Percentiles rank a stretch among this genome's conserved stretches.
Evolutionary conservation across 2,329 filamentous ascomycete species (phyloP).

Genomic region (Ciborinia camelliae): DNA sequence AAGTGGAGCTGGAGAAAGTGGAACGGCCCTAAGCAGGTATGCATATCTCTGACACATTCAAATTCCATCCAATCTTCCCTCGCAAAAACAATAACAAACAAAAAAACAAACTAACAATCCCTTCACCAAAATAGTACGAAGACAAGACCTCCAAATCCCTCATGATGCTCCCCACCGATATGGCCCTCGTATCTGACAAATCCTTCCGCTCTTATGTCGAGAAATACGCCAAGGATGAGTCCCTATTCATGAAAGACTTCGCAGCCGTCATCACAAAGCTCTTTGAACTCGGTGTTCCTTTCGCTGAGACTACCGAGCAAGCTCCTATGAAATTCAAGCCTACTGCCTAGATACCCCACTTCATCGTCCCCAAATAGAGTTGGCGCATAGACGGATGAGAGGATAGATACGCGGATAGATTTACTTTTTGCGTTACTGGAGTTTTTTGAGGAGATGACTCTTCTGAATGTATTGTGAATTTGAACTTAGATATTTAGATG

Average conservation of each 20-base stretch:
- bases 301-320: conserved; percentile 60
- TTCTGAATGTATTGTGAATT: not conserved
- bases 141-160: conserved; percentile 82
- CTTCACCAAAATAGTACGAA: conserved; percentile 58
- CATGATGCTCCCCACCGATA: conserved; percentile 97
- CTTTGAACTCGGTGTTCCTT: conserved; percentile 93
- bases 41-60: conserved; percentile 21
- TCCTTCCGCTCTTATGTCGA: conserved; percentile 75
- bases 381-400: not conserved
- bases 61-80: not conserved
- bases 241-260: conserved; percentile 93
- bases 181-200: conserved; percentile 85
- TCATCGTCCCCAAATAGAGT: not conserved
- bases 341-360: conserved; percentile 29
- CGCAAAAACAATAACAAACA: not conserved
- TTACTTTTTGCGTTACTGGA: conserved; percentile 8
- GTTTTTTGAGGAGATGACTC: not conserved
- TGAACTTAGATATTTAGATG: not conserved
- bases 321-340: conserved; percentile 63
- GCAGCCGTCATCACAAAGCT: conserved; percentile 72
- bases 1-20: conserved; percentile 92
- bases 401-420: not conserved
- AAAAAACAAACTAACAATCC: conserved; percentile 10
- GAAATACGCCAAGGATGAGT: conserved; percentile 87
- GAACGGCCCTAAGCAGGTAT: conserved; percentile 76